Conservation (phyloP, 1,139 yeast species). For the Candida sanyaensis region DNA sequence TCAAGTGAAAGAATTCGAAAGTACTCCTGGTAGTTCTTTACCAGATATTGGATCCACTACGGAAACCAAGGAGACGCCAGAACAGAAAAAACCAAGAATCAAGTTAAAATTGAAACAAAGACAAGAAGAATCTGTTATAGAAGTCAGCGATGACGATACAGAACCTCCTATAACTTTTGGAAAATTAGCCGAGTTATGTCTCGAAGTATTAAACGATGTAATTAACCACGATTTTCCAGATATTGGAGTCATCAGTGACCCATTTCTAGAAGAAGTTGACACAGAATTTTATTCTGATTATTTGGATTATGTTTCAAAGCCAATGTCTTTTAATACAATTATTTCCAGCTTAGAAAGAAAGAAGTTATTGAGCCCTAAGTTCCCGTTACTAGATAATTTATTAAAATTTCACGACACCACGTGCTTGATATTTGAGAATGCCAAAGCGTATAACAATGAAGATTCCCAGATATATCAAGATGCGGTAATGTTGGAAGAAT, state of each 20-base stretch:
- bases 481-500: constrained; percentile 44
- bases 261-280: constrained; percentile 60
- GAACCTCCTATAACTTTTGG: constrained; percentile 17
- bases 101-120: constrained; percentile 15
- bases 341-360: constrained; percentile 43
- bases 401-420: constrained; percentile 51
- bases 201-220: constrained; percentile 33
- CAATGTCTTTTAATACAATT: constrained; percentile 56
- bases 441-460: constrained; percentile 58
- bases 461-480: constrained; percentile 58
- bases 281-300: constrained; percentile 61
- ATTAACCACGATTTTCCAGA: constrained; percentile 45
- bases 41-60: constrained; percentile 1
- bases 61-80: neutral
- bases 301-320: constrained; percentile 53
- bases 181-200: constrained; percentile 26
- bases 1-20: constrained; percentile 33
- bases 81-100: constrained; percentile 12
- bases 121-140: constrained; percentile 4
- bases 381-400: constrained; percentile 39
- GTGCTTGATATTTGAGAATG: constrained; percentile 54
- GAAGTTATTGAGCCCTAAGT: constrained; percentile 31
- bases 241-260: constrained; percentile 50
- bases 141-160: constrained; percentile 6
- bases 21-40: constrained; percentile 5